These are phyloP conservation scores for Mycosphaerella sp. DNA, from an alignment of 2,329 filamentous ascomycete species.

Conservation along the genomic window DNA sequence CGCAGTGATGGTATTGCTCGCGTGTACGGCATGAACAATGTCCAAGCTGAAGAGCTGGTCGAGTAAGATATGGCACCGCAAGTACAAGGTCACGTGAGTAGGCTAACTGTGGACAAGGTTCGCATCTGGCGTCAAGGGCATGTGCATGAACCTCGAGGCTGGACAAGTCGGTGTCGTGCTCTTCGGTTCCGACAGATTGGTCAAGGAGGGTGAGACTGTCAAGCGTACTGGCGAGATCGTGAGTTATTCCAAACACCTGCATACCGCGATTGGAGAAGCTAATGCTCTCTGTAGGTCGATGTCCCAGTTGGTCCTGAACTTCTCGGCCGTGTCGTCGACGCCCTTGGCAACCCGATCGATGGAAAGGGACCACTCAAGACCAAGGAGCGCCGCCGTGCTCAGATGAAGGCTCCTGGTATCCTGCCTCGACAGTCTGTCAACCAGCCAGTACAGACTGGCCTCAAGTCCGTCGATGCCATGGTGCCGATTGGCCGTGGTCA, in stretches of 20 bases:
- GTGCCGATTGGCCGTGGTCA: conserved; percentile 99
- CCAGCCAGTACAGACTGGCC: conserved; percentile 97
- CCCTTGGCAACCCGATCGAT: conserved; percentile 98
- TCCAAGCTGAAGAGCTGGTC: conserved; percentile 99
- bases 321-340: conserved; percentile 97
- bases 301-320: conserved; percentile 88
- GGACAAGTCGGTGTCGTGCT: conserved; percentile 99
- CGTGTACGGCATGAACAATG: conserved; percentile 99
- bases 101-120: conserved; percentile 57
- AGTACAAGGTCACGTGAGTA: conserved; percentile 9
- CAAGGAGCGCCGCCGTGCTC: conserved; percentile 87
- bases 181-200: conserved; percentile 99
- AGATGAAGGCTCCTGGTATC: conserved; percentile 98
- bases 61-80: conserved; percentile 56
- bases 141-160: conserved; percentile 99
- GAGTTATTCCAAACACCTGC: conserved; percentile 40
- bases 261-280: neutral
- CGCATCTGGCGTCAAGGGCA: conserved; percentile 99
- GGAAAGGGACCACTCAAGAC: conserved; percentile 97
- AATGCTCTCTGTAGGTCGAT: conserved; percentile 64
- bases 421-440: conserved; percentile 95
- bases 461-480: conserved; percentile 99
- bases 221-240: conserved; percentile 99
- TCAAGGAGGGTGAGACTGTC: conserved; percentile 98
- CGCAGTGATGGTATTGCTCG: conserved; percentile 98